phyloP scores from a whole-genome alignment of 257 asterid genomes.

The Fraxinus cuspidata region DNA sequence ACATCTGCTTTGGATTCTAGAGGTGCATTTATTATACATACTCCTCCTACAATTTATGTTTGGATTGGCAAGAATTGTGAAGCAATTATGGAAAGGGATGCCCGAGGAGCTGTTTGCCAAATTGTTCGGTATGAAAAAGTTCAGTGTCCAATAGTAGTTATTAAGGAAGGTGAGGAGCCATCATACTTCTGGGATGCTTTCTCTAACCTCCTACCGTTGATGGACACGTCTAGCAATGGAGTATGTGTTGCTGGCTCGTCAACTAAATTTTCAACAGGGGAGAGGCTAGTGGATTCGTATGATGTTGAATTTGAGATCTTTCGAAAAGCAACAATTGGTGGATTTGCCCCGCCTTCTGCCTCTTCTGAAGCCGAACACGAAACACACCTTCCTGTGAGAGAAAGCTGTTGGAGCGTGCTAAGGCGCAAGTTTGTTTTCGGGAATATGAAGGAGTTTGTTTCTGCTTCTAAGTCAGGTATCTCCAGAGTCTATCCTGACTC shows the following conservation, averaged over 20 bases:
- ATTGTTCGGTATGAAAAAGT: conserved; percentile 76
- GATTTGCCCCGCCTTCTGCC: conserved; percentile 75
- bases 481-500: conserved; percentile 46
- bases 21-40: conserved; percentile 82
- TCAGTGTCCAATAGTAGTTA: conserved; percentile 54
- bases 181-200: conserved; percentile 75
- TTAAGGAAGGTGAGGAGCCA: conserved; percentile 77
- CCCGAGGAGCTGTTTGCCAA: conserved; percentile 73
- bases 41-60: conserved; percentile 70
- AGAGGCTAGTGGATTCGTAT: conserved; percentile 55
- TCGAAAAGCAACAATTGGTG: conserved; percentile 65
- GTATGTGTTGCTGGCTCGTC: conserved; percentile 14
- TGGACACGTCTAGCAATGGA: conserved; percentile 8
- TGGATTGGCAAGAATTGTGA: conserved; percentile 78
- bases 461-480: conserved; percentile 46
- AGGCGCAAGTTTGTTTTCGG: conserved; percentile 55
- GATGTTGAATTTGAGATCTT: conserved; percentile 79
- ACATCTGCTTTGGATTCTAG: conserved; percentile 55
- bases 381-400: conserved; percentile 66
- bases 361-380: conserved; percentile 55
- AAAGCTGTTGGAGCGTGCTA: conserved; percentile 73
- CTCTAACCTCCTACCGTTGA: background rate
- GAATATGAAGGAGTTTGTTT: conserved; percentile 45
- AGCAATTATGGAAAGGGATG: conserved; percentile 67
- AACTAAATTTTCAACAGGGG: background rate